Evolutionary conservation across 805 yeast genomes (phyloP).

Genomic region (Candida silvicultrix): DNA sequence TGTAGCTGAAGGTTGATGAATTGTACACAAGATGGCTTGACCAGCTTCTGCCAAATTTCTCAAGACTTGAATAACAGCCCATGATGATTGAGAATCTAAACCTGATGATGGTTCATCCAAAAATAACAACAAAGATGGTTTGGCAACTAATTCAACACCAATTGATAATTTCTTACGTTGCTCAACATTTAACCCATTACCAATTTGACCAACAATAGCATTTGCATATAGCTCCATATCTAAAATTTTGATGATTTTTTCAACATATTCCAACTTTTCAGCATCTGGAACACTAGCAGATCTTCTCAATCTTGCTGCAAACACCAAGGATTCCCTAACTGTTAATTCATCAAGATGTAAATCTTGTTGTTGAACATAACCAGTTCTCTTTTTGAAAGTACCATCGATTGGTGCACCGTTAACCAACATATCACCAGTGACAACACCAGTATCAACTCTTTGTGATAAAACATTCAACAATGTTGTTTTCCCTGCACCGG

Average conservation of each 20-base stretch:
- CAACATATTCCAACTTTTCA: constrained; percentile 65
- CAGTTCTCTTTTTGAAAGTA: constrained; percentile 72
- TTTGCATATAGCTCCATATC: constrained; percentile 70
- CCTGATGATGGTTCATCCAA: constrained; percentile 76
- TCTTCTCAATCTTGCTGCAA: constrained; percentile 69
- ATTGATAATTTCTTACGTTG: constrained; percentile 63
- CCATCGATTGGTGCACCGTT: constrained; percentile 57
- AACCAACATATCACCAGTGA: constrained; percentile 67
- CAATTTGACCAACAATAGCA: constrained; percentile 74
- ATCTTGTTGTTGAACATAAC: constrained; percentile 80
- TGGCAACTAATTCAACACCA: constrained; percentile 69
- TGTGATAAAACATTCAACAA: constrained; percentile 67
- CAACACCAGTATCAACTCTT: constrained; percentile 63
- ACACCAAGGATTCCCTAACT: constrained; percentile 67
- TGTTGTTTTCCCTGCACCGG: constrained; percentile 86
- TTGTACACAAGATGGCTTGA: constrained; percentile 70
- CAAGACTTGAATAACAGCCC: constrained; percentile 66
- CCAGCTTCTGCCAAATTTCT: constrained; percentile 65
- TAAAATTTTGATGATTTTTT: constrained; percentile 55
- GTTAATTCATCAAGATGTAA: constrained; percentile 63
- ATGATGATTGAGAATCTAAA: constrained; percentile 57
- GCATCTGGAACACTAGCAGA: constrained; percentile 46
- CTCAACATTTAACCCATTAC: constrained; percentile 65
- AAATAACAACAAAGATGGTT: constrained; percentile 55
- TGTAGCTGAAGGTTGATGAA: constrained; percentile 73